A percentile compares a stretch with the other conserved stretches of the same genome.
phyloP scores from a whole-genome alignment of 208 protist species.

The Leishmania tropica region DNA sequence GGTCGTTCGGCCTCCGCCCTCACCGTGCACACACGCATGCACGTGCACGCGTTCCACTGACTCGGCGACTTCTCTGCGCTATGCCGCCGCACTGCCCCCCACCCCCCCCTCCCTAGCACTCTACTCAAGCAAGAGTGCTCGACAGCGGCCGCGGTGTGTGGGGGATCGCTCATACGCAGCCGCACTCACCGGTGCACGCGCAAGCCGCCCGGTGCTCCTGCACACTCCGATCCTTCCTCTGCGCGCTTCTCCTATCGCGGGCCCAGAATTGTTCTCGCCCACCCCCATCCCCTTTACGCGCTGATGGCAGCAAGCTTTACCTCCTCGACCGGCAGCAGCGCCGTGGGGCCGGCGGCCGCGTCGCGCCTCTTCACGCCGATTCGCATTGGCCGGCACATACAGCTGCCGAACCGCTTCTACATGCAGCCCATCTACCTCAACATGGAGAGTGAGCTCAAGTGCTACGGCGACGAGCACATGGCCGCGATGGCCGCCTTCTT shows the following conservation, averaged over 20 bases:
- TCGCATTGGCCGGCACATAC: constrained; percentile 42
- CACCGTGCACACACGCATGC: neutral
- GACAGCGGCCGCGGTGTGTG: too few relatives aligned
- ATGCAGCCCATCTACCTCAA: constrained; percentile 92
- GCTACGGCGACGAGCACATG: constrained; percentile 70
- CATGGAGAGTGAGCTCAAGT: constrained; percentile 64
- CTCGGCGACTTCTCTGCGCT: neutral
- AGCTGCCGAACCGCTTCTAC: constrained; percentile 81
- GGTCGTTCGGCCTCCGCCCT: neutral
- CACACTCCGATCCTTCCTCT: neutral
- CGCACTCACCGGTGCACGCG: neutral
- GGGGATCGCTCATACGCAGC: neutral
- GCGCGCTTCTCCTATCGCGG: neutral
- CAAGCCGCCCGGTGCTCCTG: neutral
- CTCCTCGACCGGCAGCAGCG: neutral
- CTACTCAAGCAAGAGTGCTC: neutral
- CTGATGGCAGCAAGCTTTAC: constrained; percentile 5
- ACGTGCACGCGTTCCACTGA: neutral
- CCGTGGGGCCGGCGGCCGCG: neutral
- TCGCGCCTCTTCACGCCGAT: constrained; percentile 70
- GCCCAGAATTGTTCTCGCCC: neutral
- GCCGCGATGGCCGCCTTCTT: constrained; percentile 83
- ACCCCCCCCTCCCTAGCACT: too few relatives aligned
- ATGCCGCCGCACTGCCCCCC: too few relatives aligned
- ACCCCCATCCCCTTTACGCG: neutral